phyloP scores from a whole-genome alignment of 2,329 filamentous ascomycete genomes.

The Rhynchosporium graminicola region DNA sequence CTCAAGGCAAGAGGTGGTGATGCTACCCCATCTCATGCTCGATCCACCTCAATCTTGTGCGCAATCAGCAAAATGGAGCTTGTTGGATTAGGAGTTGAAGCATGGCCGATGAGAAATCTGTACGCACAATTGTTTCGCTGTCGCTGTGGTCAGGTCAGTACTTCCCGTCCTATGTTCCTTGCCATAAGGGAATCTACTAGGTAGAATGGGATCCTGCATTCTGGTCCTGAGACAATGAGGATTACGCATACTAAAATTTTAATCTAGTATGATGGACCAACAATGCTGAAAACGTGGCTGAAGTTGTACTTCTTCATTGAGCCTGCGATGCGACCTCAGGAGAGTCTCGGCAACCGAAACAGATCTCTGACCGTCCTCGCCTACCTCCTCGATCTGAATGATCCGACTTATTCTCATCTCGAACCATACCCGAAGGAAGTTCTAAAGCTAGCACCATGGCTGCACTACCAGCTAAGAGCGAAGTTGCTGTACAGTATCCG shows the following conservation, averaged over 20 bases:
- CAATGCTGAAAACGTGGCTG: conserved; percentile 5
- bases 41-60: background rate
- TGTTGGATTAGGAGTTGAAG: background rate
- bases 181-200: too few relatives aligned
- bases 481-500: conserved; percentile 1
- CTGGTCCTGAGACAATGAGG: too few relatives aligned
- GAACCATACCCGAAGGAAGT: conserved; percentile 1
- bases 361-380: conserved; percentile 5
- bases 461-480: conserved; percentile 5
- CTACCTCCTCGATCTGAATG: background rate
- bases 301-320: conserved; percentile 5
- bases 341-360: background rate
- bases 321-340: background rate
- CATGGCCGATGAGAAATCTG: background rate
- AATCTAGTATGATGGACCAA: background rate
- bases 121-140: background rate
- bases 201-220: too few relatives aligned
- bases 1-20: background rate
- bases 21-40: background rate
- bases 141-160: background rate
- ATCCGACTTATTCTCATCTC: background rate
- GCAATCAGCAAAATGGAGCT: background rate
- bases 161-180: too few relatives aligned
- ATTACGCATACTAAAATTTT: too few relatives aligned
- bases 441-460: background rate